phyloP scores from a whole-genome alignment of 768 basidiomycete genomes.

The Mrakia frigida region DNA sequence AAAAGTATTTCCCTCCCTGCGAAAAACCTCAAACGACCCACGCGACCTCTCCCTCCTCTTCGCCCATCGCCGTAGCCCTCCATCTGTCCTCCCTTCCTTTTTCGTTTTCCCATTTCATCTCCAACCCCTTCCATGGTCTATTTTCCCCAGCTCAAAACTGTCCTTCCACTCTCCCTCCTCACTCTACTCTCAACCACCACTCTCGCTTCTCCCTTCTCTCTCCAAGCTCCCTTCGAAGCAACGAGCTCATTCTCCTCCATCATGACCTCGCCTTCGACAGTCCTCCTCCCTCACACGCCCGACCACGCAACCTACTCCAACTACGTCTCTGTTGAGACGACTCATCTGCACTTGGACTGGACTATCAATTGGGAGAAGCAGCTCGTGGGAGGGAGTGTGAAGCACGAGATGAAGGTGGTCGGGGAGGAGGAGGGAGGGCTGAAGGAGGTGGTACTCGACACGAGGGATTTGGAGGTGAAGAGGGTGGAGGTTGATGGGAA shows the following conservation, averaged over 20 bases:
- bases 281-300: neutral
- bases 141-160: no score
- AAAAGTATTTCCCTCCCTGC: no score
- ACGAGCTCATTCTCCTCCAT: neutral
- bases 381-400: constrained; percentile 60
- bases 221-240: neutral
- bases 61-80: no score
- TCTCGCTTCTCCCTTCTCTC: neutral
- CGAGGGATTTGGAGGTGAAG: constrained; percentile 55
- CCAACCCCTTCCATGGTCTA: no score
- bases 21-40: no score
- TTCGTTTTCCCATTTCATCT: no score
- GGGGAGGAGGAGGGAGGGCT: constrained; percentile 55
- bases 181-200: neutral
- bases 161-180: neutral
- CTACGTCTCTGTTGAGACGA: constrained; percentile 61
- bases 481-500: neutral
- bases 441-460: constrained; percentile 57
- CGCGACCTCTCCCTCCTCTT: no score
- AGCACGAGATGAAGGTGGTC: constrained; percentile 55
- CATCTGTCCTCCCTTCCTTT: no score
- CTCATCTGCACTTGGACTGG: constrained; percentile 72
- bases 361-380: constrained; percentile 62
- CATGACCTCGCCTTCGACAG: neutral
- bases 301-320: constrained; percentile 70